Evolutionary conservation across 345 rosid genomes (phyloP).

Genomic region (Pistacia vera): DNA sequence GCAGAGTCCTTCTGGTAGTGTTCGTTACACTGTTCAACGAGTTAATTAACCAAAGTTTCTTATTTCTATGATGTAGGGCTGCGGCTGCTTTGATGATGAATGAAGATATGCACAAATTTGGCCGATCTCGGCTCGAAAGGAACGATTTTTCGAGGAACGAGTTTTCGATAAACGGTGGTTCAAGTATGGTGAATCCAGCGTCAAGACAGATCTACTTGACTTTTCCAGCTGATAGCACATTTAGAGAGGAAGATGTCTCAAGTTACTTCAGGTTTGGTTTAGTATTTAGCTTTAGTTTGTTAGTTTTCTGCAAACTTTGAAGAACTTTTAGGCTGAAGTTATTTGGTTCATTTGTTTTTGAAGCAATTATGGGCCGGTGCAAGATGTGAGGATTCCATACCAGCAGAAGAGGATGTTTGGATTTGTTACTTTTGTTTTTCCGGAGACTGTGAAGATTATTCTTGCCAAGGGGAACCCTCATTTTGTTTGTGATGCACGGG

Average conservation of each 20-base stretch:
- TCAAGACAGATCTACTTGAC: conserved; percentile 96
- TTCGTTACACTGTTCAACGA: no score
- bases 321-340: not conserved
- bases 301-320: not conserved
- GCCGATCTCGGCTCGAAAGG: conserved; percentile 81
- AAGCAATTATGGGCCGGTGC: conserved; percentile 90
- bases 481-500: conserved; percentile 90
- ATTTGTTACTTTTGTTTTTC: conserved; percentile 80
- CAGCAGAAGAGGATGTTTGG: conserved; percentile 99
- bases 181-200: conserved; percentile 70
- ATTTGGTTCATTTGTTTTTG: conserved; percentile 8
- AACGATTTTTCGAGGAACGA: conserved; percentile 42
- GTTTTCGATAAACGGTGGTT: conserved; percentile 19
- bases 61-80: conserved; percentile 31
- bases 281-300: not conserved
- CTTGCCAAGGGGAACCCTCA: conserved; percentile 93
- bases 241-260: conserved; percentile 90
- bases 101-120: conserved; percentile 68
- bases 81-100: conserved; percentile 73
- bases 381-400: conserved; percentile 94
- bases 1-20: no score
- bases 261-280: conserved; percentile 71
- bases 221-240: conserved; percentile 96
- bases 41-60: no score
- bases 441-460: conserved; percentile 91